Conservation (phyloP, 441 rosid genomes). For the Gossypium lobatum region DNA sequence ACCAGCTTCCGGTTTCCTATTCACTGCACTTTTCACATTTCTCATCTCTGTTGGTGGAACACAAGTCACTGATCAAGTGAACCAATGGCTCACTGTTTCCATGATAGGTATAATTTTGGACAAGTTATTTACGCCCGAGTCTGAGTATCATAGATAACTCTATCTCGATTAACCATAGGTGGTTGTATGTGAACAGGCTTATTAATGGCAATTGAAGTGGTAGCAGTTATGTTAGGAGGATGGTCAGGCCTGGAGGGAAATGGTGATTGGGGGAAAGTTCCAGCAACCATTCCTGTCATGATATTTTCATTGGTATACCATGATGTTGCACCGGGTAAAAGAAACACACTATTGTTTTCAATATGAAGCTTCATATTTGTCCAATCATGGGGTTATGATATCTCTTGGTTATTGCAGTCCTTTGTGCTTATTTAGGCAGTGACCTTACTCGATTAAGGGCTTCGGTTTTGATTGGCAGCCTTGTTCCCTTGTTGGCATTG, state of each 20-base stretch:
- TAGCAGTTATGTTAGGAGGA: constrained; percentile 36
- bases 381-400: neutral
- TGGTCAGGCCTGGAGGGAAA: constrained; percentile 42
- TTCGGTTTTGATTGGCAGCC: constrained; percentile 50
- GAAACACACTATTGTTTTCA: neutral
- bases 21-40: constrained; percentile 36
- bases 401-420: constrained; percentile 29
- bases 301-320: constrained; percentile 59
- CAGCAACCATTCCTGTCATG: constrained; percentile 46
- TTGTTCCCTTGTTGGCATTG: constrained; percentile 46
- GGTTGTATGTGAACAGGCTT: constrained; percentile 28
- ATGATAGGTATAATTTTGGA: constrained; percentile 21
- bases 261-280: constrained; percentile 51
- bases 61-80: constrained; percentile 42
- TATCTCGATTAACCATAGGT: neutral
- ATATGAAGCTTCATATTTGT: neutral
- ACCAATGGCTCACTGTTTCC: constrained; percentile 51
- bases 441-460: constrained; percentile 44
- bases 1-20: constrained; percentile 36
- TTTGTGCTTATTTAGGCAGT: constrained; percentile 58
- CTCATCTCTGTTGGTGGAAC: constrained; percentile 50
- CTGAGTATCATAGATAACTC: neutral
- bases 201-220: constrained; percentile 44
- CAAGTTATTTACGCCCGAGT: neutral
- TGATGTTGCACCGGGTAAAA: constrained; percentile 51